Percentiles rank a stretch among this genome's conserved stretches.
These are phyloP conservation scores for Quercus bicolor DNA, from an alignment of 306 rosid species.

Conservation along the genomic window DNA sequence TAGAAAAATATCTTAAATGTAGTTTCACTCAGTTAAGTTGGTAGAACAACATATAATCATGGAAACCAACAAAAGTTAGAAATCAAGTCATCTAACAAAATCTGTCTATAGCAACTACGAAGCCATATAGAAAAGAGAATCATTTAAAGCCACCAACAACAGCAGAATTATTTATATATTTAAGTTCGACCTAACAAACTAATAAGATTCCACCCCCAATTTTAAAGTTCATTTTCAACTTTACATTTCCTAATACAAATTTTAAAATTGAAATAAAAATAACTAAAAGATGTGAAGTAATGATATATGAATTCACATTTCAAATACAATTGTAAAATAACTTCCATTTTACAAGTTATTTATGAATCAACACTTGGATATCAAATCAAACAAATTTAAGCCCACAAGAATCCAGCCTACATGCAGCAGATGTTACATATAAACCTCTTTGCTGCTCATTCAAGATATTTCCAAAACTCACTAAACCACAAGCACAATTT, in stretches of 20 bases:
- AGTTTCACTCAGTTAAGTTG: too few species aligned
- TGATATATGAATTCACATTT: not conserved
- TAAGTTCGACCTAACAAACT: not conserved
- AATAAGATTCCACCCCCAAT: not conserved
- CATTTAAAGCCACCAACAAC: not conserved
- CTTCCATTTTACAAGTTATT: not conserved
- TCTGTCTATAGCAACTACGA: not conserved
- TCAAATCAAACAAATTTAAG: not conserved
- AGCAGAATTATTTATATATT: not conserved
- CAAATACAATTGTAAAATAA: too few species aligned
- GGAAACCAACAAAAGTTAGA: not conserved
- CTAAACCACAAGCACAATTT: not conserved
- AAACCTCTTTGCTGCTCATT: not conserved
- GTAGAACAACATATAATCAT: too few species aligned
- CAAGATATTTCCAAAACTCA: not conserved
- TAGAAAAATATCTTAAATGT: too few species aligned
- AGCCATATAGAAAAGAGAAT: not conserved
- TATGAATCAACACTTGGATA: not conserved
- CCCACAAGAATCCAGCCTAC: not conserved
- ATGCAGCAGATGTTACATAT: not conserved
- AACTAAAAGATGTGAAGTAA: not conserved
- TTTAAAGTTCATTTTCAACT: not conserved
- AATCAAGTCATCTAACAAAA: not conserved
- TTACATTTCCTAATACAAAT: not conserved
- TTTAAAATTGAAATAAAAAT: too few species aligned